Evolutionary conservation across 1,284 basidiomycete genomes (phyloP).

Genomic region (Peniophora sp.): DNA sequence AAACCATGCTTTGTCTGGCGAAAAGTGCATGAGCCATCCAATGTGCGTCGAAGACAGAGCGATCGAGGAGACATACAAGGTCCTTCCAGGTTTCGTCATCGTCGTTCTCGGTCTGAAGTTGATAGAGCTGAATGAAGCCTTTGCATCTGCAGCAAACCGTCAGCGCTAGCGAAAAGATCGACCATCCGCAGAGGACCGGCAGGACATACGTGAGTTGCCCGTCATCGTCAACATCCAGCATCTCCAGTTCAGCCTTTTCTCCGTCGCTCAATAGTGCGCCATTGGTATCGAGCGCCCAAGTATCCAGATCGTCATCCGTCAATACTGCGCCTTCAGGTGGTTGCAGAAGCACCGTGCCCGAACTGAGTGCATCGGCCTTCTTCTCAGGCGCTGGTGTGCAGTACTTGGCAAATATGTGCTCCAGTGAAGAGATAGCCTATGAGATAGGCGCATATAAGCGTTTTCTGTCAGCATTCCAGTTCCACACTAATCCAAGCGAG

Average conservation of each 20-base stretch:
- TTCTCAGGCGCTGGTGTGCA: slow-evolving; percentile 38
- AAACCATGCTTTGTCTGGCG: slow-evolving; percentile 66
- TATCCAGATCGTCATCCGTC: slow-evolving; percentile 50
- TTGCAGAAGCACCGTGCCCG: slow-evolving; percentile 22
- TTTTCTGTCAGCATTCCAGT: neutral
- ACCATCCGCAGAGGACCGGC: neutral
- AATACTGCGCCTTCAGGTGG: slow-evolving; percentile 56
- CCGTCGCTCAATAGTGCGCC: slow-evolving; percentile 65
- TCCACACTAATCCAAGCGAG: no score
- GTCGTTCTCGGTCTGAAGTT: slow-evolving; percentile 73
- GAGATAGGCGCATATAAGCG: neutral
- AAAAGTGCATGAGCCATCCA: neutral
- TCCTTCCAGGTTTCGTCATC: slow-evolving; percentile 79
- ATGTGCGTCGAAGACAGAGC: slow-evolving; percentile 5
- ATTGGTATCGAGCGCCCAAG: slow-evolving; percentile 72
- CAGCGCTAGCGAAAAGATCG: neutral
- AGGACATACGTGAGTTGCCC: slow-evolving; percentile 66
- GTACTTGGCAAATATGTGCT: slow-evolving; percentile 69
- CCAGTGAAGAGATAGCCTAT: slow-evolving; percentile 32
- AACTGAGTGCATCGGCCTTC: slow-evolving; percentile 12
- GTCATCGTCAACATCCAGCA: slow-evolving; percentile 64
- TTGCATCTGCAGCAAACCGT: slow-evolving; percentile 40
- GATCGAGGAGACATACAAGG: slow-evolving; percentile 37
- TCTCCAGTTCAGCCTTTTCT: slow-evolving; percentile 71
- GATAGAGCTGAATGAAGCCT: slow-evolving; percentile 74